Evolutionary conservation across 108 stramenopile genomes (phyloP).

Genomic region (Skeletonema grethae): DNA sequence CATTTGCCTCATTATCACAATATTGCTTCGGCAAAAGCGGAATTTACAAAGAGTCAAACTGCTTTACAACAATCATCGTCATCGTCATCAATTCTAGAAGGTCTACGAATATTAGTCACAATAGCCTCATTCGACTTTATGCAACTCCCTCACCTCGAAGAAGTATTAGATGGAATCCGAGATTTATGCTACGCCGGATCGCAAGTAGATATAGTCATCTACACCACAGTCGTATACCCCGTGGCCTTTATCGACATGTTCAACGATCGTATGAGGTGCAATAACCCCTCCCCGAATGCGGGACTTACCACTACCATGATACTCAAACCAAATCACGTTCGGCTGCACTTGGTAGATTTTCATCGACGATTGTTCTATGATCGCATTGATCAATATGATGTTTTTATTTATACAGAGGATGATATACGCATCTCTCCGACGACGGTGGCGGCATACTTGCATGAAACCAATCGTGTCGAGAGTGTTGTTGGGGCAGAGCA

Average conservation of each 20-base stretch:
- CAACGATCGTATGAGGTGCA: constrained; percentile 70
- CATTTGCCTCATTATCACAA: constrained; percentile 4
- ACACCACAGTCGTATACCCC: constrained; percentile 70
- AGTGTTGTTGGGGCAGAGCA: constrained; percentile 47
- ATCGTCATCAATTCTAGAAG: constrained; percentile 32
- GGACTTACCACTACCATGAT: constrained; percentile 63
- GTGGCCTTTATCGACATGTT: constrained; percentile 71
- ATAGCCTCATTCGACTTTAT: constrained; percentile 84
- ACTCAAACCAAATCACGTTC: constrained; percentile 54
- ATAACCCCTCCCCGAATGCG: constrained; percentile 46
- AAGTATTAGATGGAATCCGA: constrained; percentile 77
- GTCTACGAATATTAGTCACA: constrained; percentile 63
- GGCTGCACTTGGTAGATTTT: constrained; percentile 82
- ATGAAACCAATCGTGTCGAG: constrained; percentile 69
- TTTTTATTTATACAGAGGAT: constrained; percentile 88
- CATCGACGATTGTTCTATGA: constrained; percentile 82
- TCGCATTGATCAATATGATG: constrained; percentile 73
- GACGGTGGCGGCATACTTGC: constrained; percentile 76
- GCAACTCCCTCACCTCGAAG: constrained; percentile 82
- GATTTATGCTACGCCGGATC: constrained; percentile 79
- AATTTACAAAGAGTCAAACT: not conserved
- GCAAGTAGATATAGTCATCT: constrained; percentile 72
- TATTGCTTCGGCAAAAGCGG: not conserved
- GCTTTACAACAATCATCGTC: not conserved
- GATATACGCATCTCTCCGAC: constrained; percentile 83